These are phyloP conservation scores for Pichia manshurica DNA, from an alignment of 805 yeast genomes.

Conservation along the genomic window DNA sequence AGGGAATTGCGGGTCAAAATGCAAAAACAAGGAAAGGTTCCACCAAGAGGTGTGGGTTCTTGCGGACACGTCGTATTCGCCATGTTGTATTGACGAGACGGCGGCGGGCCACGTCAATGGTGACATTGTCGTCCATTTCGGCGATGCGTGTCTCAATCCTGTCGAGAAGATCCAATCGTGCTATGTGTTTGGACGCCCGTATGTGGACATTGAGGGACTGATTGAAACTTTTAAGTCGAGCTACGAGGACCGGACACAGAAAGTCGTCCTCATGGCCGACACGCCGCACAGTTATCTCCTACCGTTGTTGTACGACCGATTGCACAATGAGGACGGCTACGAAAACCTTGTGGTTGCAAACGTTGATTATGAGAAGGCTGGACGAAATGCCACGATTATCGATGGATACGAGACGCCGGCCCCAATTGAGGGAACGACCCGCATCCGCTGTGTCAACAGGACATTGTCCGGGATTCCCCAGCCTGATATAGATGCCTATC, in stretches of 20 bases:
- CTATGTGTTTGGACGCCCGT: conserved; percentile 73
- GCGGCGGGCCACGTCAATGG: conserved; percentile 91
- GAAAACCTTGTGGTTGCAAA: conserved; percentile 35
- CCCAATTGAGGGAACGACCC: neutral
- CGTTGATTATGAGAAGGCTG: conserved; percentile 30
- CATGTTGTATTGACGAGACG: conserved; percentile 95
- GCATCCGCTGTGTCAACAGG: conserved; percentile 25
- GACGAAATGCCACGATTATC: conserved; percentile 20
- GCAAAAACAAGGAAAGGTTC: conserved; percentile 18
- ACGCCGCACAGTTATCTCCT: conserved; percentile 55
- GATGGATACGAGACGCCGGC: conserved; percentile 16
- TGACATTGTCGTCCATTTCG: conserved; percentile 85
- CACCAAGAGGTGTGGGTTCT: conserved; percentile 60
- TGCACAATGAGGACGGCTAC: conserved; percentile 32
- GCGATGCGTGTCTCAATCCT: conserved; percentile 88
- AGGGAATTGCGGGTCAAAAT: conserved; percentile 26
- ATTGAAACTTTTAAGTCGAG: conserved; percentile 36
- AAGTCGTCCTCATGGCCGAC: conserved; percentile 67
- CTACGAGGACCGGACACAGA: conserved; percentile 36
- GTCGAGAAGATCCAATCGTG: conserved; percentile 67
- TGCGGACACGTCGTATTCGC: conserved; percentile 93
- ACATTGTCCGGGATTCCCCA: conserved; percentile 25
- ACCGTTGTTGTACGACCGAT: conserved; percentile 30
- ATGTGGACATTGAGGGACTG: conserved; percentile 39
- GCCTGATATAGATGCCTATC: conserved; percentile 14